Evolutionary conservation across 2,329 filamentous ascomycete species (phyloP).

Genomic region (Neoscytalidium dimidiatum): DNA sequence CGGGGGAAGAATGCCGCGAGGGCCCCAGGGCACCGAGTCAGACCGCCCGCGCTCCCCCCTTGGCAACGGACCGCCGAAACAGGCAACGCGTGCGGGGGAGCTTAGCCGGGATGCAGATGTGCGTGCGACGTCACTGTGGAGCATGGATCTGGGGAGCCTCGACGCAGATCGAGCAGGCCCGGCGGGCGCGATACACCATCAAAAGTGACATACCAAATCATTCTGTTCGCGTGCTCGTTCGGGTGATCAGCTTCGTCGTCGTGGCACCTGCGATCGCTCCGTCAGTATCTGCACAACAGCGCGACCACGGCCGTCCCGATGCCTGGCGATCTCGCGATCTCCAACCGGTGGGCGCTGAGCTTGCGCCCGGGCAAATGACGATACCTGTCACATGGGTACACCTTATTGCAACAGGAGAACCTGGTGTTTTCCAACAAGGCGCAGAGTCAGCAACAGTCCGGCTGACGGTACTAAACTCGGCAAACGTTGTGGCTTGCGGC

Average conservation of each 20-base stretch:
- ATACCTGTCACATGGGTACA: conserved; percentile 59
- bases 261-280: conserved; percentile 59
- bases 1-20: conserved; percentile 15
- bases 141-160: conserved; percentile 10
- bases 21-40: conserved; percentile 1
- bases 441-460: conserved; percentile 4
- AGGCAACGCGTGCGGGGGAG: conserved; percentile 11
- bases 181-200: conserved; percentile 3
- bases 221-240: conserved; percentile 79
- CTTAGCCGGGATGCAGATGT: conserved; percentile 5
- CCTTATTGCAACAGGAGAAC: conserved; percentile 59
- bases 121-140: conserved; percentile 6
- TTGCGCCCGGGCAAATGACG: conserved; percentile 4
- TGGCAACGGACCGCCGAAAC: background rate
- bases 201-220: conserved; percentile 65
- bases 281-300: background rate
- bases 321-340: conserved; percentile 27
- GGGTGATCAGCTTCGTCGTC: conserved; percentile 70
- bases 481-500: conserved; percentile 21
- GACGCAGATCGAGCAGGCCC: background rate
- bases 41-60: background rate
- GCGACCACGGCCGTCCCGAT: conserved; percentile 37
- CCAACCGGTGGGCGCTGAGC: background rate
- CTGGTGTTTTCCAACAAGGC: conserved; percentile 30
- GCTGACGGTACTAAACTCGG: background rate